phyloP scores from a whole-genome alignment of 2,329 filamentous ascomycete genomes.

The Niveomyces coronatus region DNA sequence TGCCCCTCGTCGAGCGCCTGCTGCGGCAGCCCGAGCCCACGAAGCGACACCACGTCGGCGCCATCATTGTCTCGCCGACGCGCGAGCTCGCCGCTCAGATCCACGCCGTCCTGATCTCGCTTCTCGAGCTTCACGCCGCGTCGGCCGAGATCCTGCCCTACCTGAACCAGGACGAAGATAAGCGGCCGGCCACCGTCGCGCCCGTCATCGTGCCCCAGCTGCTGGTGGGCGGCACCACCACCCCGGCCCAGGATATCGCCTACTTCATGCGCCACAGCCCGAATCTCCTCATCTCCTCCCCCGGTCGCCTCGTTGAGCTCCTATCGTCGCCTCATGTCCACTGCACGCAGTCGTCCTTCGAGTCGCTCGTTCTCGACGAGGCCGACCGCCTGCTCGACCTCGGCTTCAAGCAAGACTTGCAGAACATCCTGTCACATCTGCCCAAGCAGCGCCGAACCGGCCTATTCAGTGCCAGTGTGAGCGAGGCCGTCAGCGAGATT shows the following conservation, averaged over 20 bases:
- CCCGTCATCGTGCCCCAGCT: conserved; percentile 72
- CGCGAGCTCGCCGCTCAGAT: conserved; percentile 90
- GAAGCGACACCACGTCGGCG: conserved; percentile 81
- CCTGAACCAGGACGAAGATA: conserved; percentile 41
- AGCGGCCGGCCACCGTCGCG: conserved; percentile 35
- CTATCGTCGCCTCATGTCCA: conserved; percentile 80
- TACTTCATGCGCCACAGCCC: conserved; percentile 74
- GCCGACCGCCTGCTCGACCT: conserved; percentile 87
- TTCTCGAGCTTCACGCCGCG: conserved; percentile 73
- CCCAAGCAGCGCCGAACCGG: conserved; percentile 92
- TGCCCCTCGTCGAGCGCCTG: conserved; percentile 75
- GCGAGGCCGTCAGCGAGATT: conserved; percentile 86
- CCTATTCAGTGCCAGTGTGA: conserved; percentile 91
- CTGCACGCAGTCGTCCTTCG: conserved; percentile 79
- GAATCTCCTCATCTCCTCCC: conserved; percentile 84
- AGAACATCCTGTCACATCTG: conserved; percentile 70
- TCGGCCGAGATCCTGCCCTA: conserved; percentile 57
- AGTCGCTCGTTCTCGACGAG: conserved; percentile 87
- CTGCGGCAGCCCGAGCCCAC: conserved; percentile 70
- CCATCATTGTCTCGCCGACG: conserved; percentile 83
- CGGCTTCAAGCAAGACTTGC: conserved; percentile 85
- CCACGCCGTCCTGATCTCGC: conserved; percentile 62
- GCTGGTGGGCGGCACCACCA: conserved; percentile 69
- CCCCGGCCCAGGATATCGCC: conserved; percentile 77
- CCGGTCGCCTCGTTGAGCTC: conserved; percentile 79